phyloP scores from a whole-genome alignment of 441 rosid species.

The Populus hybrid region DNA sequence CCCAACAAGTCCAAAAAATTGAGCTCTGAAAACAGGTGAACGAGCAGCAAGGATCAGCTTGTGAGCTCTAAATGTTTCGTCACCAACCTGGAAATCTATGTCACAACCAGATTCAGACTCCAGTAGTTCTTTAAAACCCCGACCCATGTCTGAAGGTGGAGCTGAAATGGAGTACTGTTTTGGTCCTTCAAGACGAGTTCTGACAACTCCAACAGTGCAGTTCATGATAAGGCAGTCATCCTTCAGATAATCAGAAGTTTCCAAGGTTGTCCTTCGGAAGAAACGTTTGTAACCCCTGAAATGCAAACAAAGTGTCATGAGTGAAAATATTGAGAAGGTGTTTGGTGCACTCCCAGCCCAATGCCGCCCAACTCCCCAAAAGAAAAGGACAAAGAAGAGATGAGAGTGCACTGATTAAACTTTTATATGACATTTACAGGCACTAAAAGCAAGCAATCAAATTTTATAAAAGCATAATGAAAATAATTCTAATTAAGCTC shows the following conservation, averaged over 20 bases:
- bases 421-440: background rate
- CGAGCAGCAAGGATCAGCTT: conserved; percentile 75
- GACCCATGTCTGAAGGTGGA: conserved; percentile 75
- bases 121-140: conserved; percentile 59
- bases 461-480: background rate
- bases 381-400: background rate
- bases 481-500: background rate
- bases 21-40: conserved; percentile 79
- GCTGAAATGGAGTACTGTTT: conserved; percentile 55
- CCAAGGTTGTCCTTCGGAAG: conserved; percentile 53
- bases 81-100: conserved; percentile 65
- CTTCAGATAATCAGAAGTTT: conserved; percentile 69
- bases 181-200: conserved; percentile 69
- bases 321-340: background rate
- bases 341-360: background rate
- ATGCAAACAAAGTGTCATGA: conserved; percentile 6
- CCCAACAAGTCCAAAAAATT: conserved; percentile 77
- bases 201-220: conserved; percentile 87
- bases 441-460: background rate
- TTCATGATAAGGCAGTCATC: conserved; percentile 68
- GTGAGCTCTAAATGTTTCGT: conserved; percentile 68
- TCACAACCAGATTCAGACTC: conserved; percentile 78
- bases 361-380: background rate
- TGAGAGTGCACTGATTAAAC: background rate
- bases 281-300: conserved; percentile 91